Evolutionary conservation across 352 stramenopile genomes (phyloP), one percentile per base, ranked within the genome.

Genomic region (Phytophthora fragariae): DNA sequence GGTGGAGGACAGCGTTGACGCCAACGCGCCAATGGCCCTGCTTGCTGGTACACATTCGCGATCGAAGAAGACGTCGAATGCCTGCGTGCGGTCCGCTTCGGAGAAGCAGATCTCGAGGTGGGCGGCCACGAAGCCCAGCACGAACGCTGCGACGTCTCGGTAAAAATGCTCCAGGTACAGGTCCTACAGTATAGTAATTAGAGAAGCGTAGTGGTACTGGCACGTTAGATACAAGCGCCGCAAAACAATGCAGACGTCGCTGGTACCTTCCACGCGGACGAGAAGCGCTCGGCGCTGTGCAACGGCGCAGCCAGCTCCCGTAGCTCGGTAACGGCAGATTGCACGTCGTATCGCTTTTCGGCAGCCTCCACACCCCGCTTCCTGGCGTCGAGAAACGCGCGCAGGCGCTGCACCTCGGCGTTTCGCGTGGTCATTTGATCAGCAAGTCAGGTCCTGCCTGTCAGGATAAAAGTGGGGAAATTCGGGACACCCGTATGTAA

Each of bases 21-120:
- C 50, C 15, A 93, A 62, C 11, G 73, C 77, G 4, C 72, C 71
- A 50, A 88, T 53, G 2, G 73, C 63, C 50, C 68, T 81, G 52
- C 75, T 75, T 9, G 81, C 57, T 14, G 85, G 79, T 1, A 91
- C 77, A 9, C 68, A 12, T 19, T 60, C 39, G 17, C 62, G 49
- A 31, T 83, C 75, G 31, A 94, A 94, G 69, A 92, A 92, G 39
- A 76, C 77, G 63, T 92, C 85, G 49, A 92, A 84, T n/a, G 65
- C 70, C 19, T 68, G 68, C 10, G 65, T 9, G 9, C 82, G 85
- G 62, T 92, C 79, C 21, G 68, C 47, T 17, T 72, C 61, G 10
- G 75, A 81, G 50, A 94, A 88, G 57, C 81, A 82, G 5, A 73
- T 67, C 29, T 91, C 83, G 3, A 92, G 27, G 63, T 83, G 80